phyloP scores from a whole-genome alignment of 371 early-diverging fungal genomes.

The Haplosporangium sp. region DNA sequence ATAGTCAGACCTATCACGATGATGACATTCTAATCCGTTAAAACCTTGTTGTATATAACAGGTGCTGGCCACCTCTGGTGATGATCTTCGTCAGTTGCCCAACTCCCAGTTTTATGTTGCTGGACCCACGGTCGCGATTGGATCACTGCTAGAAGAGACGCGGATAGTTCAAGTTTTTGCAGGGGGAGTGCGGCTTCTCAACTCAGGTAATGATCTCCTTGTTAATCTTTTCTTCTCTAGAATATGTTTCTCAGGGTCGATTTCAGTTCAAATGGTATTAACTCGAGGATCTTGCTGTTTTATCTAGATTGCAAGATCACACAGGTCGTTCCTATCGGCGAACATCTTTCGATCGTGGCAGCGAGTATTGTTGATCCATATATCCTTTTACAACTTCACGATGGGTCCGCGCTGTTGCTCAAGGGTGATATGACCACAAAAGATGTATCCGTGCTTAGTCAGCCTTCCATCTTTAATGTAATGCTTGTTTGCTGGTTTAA shows the following conservation, averaged over 20 bases:
- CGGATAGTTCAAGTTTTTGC: slow-evolving; percentile 86
- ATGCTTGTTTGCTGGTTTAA: slow-evolving; percentile 1
- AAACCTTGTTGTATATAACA: slow-evolving; percentile 7
- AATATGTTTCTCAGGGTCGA: not conserved
- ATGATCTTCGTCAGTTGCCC: slow-evolving; percentile 86
- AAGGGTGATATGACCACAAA: slow-evolving; percentile 66
- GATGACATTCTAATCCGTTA: not conserved
- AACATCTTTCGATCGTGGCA: slow-evolving; percentile 70
- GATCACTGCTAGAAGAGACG: slow-evolving; percentile 70
- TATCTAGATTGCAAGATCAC: slow-evolving; percentile 67
- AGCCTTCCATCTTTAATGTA: slow-evolving; percentile 61
- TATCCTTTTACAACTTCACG: slow-evolving; percentile 76
- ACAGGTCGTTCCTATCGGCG: slow-evolving; percentile 70
- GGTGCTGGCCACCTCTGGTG: slow-evolving; percentile 80
- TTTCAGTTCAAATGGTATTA: no score
- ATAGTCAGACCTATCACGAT: not conserved
- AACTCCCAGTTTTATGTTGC: slow-evolving; percentile 78
- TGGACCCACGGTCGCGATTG: slow-evolving; percentile 82
- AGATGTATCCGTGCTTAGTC: slow-evolving; percentile 54
- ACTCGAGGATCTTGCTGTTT: not conserved
- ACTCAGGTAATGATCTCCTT: slow-evolving; percentile 58
- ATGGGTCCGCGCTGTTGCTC: slow-evolving; percentile 70
- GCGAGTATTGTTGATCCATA: slow-evolving; percentile 87
- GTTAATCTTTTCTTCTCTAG: not conserved
- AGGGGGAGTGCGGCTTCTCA: slow-evolving; percentile 75